Conservation (phyloP, 768 basidiomycete genomes). For the Russula emetica region DNA sequence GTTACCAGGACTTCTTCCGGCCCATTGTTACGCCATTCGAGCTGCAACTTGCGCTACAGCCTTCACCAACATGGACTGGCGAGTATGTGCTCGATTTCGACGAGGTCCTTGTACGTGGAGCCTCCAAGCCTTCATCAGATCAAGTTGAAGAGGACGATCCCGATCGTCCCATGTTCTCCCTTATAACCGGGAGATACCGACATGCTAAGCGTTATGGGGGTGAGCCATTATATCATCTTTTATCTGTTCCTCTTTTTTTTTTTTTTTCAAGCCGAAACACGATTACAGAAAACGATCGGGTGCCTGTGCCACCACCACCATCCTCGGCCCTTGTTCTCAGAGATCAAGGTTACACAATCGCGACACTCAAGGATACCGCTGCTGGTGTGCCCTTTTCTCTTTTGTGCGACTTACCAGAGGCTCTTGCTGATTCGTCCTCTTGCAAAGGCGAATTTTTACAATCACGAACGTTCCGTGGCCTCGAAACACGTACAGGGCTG, state of each 20-base stretch:
- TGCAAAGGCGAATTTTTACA: conserved; percentile 66
- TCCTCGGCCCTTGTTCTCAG: conserved; percentile 49
- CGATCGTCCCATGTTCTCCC: conserved; percentile 79
- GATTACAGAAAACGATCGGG: conserved; percentile 34
- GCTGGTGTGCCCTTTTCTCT: conserved; percentile 50
- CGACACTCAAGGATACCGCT: conserved; percentile 57
- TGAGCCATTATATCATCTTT: background rate
- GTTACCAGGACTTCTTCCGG: conserved; percentile 70
- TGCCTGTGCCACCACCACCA: conserved; percentile 25
- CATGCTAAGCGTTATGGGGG: conserved; percentile 27
- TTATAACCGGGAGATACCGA: conserved; percentile 81
- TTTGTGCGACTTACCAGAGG: conserved; percentile 7
- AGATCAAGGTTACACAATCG: conserved; percentile 58
- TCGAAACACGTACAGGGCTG: conserved; percentile 72
- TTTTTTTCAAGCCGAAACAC: background rate
- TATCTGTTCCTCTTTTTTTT: background rate
- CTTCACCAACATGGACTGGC: conserved; percentile 61
- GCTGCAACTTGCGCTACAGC: conserved; percentile 71
- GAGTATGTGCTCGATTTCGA: conserved; percentile 77
- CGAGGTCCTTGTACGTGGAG: conserved; percentile 26
- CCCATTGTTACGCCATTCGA: conserved; percentile 96
- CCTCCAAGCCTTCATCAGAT: conserved; percentile 28
- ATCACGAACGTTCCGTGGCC: conserved; percentile 69
- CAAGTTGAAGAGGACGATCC: conserved; percentile 46
- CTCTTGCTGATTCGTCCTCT: conserved; percentile 3